These are phyloP conservation scores for Penicilliopsis zonata DNA, from an alignment of 495 filamentous ascomycete species.

Conservation along the genomic window DNA sequence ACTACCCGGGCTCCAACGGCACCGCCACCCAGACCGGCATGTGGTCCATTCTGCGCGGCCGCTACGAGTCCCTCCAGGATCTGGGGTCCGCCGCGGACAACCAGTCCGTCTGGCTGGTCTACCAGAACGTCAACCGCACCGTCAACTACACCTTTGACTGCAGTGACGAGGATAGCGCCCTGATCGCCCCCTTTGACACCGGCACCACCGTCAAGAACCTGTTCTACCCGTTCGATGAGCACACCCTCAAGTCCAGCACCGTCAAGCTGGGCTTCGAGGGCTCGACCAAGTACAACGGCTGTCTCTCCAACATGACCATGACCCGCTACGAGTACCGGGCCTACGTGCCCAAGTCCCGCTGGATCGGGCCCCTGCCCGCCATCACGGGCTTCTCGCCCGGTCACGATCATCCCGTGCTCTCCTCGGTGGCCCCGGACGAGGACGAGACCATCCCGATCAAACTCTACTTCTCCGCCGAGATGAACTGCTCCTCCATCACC, in stretches of 20 bases:
- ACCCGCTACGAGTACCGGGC: conserved; percentile 49
- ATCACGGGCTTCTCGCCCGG: conserved; percentile 55
- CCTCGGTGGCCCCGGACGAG: conserved; percentile 29
- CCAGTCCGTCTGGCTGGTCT: conserved; percentile 53
- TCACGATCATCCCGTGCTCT: conserved; percentile 48
- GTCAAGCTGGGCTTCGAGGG: conserved; percentile 30
- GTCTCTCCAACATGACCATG: conserved; percentile 40
- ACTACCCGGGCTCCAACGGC: conserved; percentile 40
- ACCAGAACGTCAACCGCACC: conserved; percentile 46
- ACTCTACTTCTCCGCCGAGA: conserved; percentile 48
- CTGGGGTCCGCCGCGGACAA: conserved; percentile 32
- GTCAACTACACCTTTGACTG: conserved; percentile 54
- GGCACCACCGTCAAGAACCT: conserved; percentile 51
- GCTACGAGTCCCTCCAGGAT: conserved; percentile 39
- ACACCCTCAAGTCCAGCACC: conserved; percentile 28
- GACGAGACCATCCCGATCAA: conserved; percentile 35
- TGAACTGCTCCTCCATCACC: conserved; percentile 48
- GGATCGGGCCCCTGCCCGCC: conserved; percentile 43
- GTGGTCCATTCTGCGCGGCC: conserved; percentile 50
- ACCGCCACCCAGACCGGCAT: conserved; percentile 52
- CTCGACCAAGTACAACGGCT: conserved; percentile 40
- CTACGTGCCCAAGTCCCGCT: conserved; percentile 44
- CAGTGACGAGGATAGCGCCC: conserved; percentile 26
- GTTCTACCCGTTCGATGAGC: conserved; percentile 53
- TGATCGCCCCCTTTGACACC: conserved; percentile 46